Evolutionary conservation across 768 basidiomycete species (phyloP), one percentile per base, ranked within the genome.

Genomic region (Chiua virens): DNA sequence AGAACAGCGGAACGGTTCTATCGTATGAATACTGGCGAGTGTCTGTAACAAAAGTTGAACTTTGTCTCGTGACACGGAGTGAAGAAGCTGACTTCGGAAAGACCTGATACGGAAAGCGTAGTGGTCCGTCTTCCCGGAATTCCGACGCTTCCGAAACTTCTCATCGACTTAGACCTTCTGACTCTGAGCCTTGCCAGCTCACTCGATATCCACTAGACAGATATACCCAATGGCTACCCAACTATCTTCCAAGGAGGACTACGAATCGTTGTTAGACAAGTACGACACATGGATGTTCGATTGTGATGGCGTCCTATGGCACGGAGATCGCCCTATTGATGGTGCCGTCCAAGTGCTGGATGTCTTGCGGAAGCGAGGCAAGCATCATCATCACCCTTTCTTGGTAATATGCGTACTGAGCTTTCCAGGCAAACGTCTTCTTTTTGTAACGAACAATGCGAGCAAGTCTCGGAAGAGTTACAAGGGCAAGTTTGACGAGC

Each of bases 361-460:
- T 42, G 72, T 86, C 52, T 73, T 97, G 57, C 81, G 94, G 54
- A 75, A 75, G 52, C 78, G 78, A 68, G 86, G 92, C 90, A 71
- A 62, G 89, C 65, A 45, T 30, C 1, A 18, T n/a, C 46, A 43
- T 17, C 35, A 50, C 34, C 18, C 18, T 53, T 48, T 44, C 46
- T 11, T 21, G 27, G 41, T 46, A 15, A 40, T 49, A 14, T 18
- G 54, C 47, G 42, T 54, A 52, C 37, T 22, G 22, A 28, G 32
- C 21, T 22, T 6, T 13, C 40, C 51, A 68, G 92, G 92, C 79
- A 64, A 98, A 92, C 77, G 79, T 53, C 73, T 97, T 28, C 71
- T 98, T 10, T 98, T 98, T 64, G 94, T 97, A 45, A 98, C 95
- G 17, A 99, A 99, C 73, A 99, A 98, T 67, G 95, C 96, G 41